A percentile compares a stretch with the other conserved stretches of the same genome.
These are phyloP conservation scores for Botrytis elliptica DNA, from an alignment of 2,329 filamentous ascomycete genomes.

Conservation along the genomic window DNA sequence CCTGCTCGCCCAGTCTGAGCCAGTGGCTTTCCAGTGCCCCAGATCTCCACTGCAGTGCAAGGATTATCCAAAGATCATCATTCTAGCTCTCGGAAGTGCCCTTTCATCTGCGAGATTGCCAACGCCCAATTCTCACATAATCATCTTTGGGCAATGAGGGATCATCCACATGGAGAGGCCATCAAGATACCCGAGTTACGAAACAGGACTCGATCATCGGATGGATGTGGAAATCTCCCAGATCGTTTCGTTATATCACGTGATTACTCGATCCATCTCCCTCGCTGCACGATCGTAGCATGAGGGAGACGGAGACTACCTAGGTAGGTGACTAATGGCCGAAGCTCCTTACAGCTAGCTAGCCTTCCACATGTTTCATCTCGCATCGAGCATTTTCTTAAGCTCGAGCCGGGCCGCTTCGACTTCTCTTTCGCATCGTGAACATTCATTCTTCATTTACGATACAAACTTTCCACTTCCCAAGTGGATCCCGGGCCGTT, in stretches of 20 bases:
- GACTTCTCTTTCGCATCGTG: background rate
- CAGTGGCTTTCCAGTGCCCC: background rate
- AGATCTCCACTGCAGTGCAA: background rate
- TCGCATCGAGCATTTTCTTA: background rate
- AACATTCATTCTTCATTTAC: background rate
- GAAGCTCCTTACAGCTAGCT: background rate
- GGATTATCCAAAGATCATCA: slow-evolving; percentile 1
- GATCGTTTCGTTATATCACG: background rate
- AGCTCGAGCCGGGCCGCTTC: background rate
- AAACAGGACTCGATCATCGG: background rate
- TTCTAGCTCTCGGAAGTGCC: background rate
- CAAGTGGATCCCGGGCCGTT: slow-evolving; percentile 1
- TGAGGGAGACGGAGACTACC: background rate
- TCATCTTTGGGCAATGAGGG: background rate
- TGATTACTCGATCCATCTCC: background rate
- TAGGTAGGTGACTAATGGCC: background rate
- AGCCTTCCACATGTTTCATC: background rate
- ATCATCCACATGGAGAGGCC: background rate
- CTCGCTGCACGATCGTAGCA: background rate
- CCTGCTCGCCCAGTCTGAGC: background rate
- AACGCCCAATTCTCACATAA: background rate
- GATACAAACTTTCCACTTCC: background rate
- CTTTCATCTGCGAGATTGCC: background rate
- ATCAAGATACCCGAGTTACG: background rate
- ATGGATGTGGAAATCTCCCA: background rate